phyloP scores from a whole-genome alignment of 192 early-diverging fungal genomes.

The Glomus cerebriforme region DNA sequence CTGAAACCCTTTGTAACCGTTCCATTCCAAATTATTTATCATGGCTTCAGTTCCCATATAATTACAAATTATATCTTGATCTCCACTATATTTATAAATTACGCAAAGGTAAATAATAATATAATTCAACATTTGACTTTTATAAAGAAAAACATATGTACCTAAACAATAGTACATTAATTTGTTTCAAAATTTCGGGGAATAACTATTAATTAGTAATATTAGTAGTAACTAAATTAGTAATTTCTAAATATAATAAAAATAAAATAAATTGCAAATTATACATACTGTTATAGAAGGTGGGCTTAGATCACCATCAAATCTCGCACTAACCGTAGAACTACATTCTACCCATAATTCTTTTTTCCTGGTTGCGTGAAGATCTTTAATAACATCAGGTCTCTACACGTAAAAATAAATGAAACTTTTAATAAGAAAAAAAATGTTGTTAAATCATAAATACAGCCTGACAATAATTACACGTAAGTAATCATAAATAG shows the following conservation, averaged over 20 bases:
- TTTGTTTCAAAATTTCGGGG: constrained; percentile 59
- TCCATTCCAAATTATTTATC: constrained; percentile 69
- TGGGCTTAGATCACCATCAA: constrained; percentile 52
- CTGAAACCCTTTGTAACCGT: constrained; percentile 58
- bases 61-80: constrained; percentile 83
- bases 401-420: constrained; percentile 41
- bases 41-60: constrained; percentile 67
- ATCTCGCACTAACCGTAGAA: constrained; percentile 41
- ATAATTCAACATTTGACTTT: background rate
- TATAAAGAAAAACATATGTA: constrained; percentile 30
- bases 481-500: constrained; percentile 48
- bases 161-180: constrained; percentile 64
- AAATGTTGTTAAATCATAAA: background rate
- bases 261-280: background rate
- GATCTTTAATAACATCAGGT: constrained; percentile 47
- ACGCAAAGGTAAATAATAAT: background rate
- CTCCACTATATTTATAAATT: constrained; percentile 59
- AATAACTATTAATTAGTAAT: constrained; percentile 52
- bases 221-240: background rate
- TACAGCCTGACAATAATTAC: constrained; percentile 38
- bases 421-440: background rate
- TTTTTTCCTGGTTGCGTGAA: constrained; percentile 52
- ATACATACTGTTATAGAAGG: constrained; percentile 60
- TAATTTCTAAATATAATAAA: background rate
- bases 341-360: constrained; percentile 67